Conservation (phyloP, 495 filamentous ascomycete genomes). For the Saxispiralis lemnorum region DNA sequence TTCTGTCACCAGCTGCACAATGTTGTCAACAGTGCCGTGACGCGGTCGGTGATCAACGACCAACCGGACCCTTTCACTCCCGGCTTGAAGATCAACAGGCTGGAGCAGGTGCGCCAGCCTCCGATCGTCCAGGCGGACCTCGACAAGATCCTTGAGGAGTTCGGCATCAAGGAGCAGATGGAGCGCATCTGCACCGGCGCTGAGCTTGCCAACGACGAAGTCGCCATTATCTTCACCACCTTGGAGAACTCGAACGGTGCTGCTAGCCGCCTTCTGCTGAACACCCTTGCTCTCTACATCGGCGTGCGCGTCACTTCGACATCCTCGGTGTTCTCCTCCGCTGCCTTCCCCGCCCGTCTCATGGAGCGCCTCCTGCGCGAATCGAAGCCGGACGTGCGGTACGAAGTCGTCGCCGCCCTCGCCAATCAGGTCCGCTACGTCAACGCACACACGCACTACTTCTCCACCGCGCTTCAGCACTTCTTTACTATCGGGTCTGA, state of each 20-base stretch:
- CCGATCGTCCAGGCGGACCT: constrained; percentile 46
- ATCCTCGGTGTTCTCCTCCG: constrained; percentile 46
- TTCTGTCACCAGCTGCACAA: constrained; percentile 82
- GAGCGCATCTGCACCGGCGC: constrained; percentile 43
- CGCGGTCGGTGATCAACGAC: constrained; percentile 48
- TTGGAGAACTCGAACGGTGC: constrained; percentile 32
- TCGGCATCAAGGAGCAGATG: constrained; percentile 47
- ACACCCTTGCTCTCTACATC: constrained; percentile 69
- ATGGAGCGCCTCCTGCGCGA: constrained; percentile 58
- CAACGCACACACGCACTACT: constrained; percentile 82
- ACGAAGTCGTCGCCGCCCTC: constrained; percentile 69
- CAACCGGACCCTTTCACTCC: constrained; percentile 65
- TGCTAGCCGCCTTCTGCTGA: constrained; percentile 39
- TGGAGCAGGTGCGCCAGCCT: constrained; percentile 56
- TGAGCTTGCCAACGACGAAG: constrained; percentile 40
- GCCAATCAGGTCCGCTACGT: constrained; percentile 83
- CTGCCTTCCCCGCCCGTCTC: constrained; percentile 55
- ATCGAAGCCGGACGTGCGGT: constrained; percentile 58
- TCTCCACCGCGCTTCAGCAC: constrained; percentile 70
- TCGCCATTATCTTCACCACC: constrained; percentile 36
- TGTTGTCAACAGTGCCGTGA: constrained; percentile 69
- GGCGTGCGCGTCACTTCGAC: constrained; percentile 48
- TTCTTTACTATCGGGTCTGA: constrained; percentile 72
- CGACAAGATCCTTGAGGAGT: constrained; percentile 37
- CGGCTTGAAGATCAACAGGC: constrained; percentile 62